Base-by-base conservation (phyloP, 768 basidiomycete genomes). In the Pluteus cervinus region DNA sequence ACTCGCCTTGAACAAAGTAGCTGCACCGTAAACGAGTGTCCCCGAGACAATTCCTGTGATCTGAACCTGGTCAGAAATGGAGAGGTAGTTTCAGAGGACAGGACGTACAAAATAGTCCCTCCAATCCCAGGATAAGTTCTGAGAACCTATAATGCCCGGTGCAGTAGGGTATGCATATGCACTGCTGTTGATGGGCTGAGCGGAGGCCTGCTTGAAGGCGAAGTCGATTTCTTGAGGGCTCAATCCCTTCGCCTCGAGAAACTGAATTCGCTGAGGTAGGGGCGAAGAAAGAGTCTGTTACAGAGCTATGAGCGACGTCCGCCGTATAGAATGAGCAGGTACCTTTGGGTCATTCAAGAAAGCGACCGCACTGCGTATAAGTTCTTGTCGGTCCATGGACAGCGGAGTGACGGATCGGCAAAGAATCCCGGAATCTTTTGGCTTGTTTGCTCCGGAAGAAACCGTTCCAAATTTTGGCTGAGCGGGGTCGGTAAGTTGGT, bases 181-280 rank as follows among this genome's bases (percentile, higher is more conserved):
- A 33, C 29, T 40, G 39, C 20, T 4, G 32, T 40, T 40, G 39
- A 34, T 40, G 25, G 51, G 43, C 40, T 39, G 42, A 29, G 54
- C 42, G 20, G 77, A 57, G 0, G 80, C 73, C 53, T 81, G 81
- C 41, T 73, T 73, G 54, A 97, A 57, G 1, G 90, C 92, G 21
- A 78, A 66, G 56, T 96, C 88, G 43, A 98, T 92, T 62, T 99
- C 94, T 11, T 67, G 58, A 5, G 71, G 68, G 0, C 80, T 81
- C 23, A 99, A 68, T 2, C 96, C 96, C 58, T 98, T 97, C 5
- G 89, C 83, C 51, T 96, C 85, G n/a, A 99, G 75, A 65, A 98
- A 99, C 45, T 88, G 83, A 31, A 98, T 74, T 36, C 87, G 79
- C 56, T 94, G 88, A 1, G 85, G 71, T 20, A 94, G 62, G 2